Conservation (phyloP, 225 moss, liverwort and hornwort genomes). For the Physcomitrium patens region DNA sequence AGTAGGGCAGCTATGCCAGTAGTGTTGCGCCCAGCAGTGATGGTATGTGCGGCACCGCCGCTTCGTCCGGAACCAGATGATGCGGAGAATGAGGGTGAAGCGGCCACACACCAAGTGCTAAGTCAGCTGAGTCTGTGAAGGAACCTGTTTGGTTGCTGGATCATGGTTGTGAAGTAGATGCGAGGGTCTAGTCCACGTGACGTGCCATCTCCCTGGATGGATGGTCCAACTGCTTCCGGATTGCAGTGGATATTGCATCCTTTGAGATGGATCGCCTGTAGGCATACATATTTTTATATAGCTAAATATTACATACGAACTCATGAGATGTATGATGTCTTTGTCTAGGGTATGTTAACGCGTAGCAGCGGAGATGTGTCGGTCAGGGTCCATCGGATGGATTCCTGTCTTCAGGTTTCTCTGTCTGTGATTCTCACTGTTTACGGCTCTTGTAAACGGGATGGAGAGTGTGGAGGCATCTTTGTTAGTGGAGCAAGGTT, state of each 20-base stretch:
- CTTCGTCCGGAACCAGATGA: constrained; percentile 53
- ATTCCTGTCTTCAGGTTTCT: constrained; percentile 48
- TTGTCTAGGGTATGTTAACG: constrained; percentile 53
- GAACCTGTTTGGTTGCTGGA: constrained; percentile 51
- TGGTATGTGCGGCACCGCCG: constrained; percentile 55
- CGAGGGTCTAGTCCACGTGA: constrained; percentile 81
- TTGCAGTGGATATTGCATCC: constrained; percentile 76
- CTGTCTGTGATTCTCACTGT: constrained; percentile 41
- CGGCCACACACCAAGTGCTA: constrained; percentile 90
- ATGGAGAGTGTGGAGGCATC: constrained; percentile 46
- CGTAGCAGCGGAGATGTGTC: constrained; percentile 48
- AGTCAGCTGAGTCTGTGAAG: constrained; percentile 95
- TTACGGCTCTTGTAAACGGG: constrained; percentile 46
- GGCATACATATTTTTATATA: constrained; percentile 64
- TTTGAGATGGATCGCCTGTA: constrained; percentile 82
- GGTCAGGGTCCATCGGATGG: constrained; percentile 42
- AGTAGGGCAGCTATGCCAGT: constrained; percentile 58
- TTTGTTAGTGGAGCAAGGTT: constrained; percentile 44
- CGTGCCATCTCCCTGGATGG: constrained; percentile 99
- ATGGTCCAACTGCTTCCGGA: constrained; percentile 57
- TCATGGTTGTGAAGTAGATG: constrained; percentile 59
- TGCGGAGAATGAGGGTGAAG: constrained; percentile 70
- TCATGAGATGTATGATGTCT: constrained; percentile 62
- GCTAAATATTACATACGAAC: constrained; percentile 57
- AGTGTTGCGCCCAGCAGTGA: constrained; percentile 58